phyloP scores from a whole-genome alignment of 2,329 filamentous ascomycete species.

The Neonectria sp. region DNA sequence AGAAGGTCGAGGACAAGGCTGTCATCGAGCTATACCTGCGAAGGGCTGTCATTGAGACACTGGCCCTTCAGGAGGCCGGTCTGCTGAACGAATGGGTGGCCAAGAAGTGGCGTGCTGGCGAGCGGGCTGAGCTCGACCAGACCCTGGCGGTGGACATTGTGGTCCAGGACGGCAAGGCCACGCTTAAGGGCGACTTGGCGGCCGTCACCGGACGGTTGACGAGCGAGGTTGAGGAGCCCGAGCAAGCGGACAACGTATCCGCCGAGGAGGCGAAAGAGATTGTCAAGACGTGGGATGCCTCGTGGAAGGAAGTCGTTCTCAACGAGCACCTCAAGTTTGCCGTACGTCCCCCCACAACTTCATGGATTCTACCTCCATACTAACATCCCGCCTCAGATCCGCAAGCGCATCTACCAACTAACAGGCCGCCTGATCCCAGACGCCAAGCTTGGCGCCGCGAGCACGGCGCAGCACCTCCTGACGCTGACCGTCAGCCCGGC shows the following conservation, averaged over 20 bases:
- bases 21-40: slow-evolving; percentile 65
- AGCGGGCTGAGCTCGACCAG: slow-evolving; percentile 52
- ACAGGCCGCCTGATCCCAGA: slow-evolving; percentile 85
- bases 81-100: slow-evolving; percentile 50
- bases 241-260: slow-evolving; percentile 46
- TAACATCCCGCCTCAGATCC: slow-evolving; percentile 69
- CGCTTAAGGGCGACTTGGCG: slow-evolving; percentile 56
- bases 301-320: slow-evolving; percentile 73
- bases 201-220: slow-evolving; percentile 53
- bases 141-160: slow-evolving; percentile 57
- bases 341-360: slow-evolving; percentile 65
- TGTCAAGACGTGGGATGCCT: slow-evolving; percentile 63
- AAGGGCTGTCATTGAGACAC: slow-evolving; percentile 67
- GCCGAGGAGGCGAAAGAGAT: slow-evolving; percentile 60
- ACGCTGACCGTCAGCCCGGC: slow-evolving; percentile 67
- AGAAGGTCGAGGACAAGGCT: slow-evolving; percentile 59
- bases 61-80: slow-evolving; percentile 58
- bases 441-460: slow-evolving; percentile 71
- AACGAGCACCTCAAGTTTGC: slow-evolving; percentile 80
- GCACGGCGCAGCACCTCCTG: slow-evolving; percentile 69
- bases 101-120: slow-evolving; percentile 53
- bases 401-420: slow-evolving; percentile 85
- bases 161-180: slow-evolving; percentile 58
- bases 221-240: slow-evolving; percentile 46
- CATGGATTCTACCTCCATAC: not conserved